Evolutionary conservation across 2,329 filamentous ascomycete species (phyloP), one percentile per base, ranked within the genome.

Genomic region (Cladosporium sp.): DNA sequence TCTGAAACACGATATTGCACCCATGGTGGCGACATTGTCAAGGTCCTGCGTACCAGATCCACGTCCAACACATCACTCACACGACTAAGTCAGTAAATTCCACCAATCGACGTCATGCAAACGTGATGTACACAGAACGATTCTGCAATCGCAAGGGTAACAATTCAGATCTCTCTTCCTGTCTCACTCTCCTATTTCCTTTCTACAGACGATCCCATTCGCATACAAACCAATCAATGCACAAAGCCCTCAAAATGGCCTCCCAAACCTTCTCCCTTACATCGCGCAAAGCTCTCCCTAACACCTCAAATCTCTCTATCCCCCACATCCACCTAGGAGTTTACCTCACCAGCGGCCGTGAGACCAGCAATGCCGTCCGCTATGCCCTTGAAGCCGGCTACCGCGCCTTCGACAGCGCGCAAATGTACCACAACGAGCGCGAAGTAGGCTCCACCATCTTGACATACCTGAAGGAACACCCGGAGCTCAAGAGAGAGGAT

Each of bases 281-380:
- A 52, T 75, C 74, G 55, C 75, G 76, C 61, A 71, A 76, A 59
- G 73, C 74, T 78, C 81, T 88, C 58, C 73, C 83, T 66, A 89
- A 88, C 77, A 85, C 83, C 66, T 88, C 88, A 77, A 85, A 86
- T 68, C 75, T 82, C 58, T 77, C 78, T 14, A 90, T 90, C 73
- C 88, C 88, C 14, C 83, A 82, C 66, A 84, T 91, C 64, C 88
- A 91, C 64, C 81, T 91, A 1, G 88, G 88, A 4, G 83, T 91
- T 11, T 92, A 91, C 74, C 79, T 88, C 75, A 88, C 88, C 72
- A 83, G 81, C 3, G 84, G 86, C 1, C 71, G 71, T 25, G 85
- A 89, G 67, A 85, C 84, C 17, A 77, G 75, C 9, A 71, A 77
- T 25, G 79, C 87, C 1, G 84, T 90, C 1, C 51, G 52, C 7